Evolutionary conservation across 208 protist genomes (phyloP).

Genomic region (Acanthamoeba sp.): DNA sequence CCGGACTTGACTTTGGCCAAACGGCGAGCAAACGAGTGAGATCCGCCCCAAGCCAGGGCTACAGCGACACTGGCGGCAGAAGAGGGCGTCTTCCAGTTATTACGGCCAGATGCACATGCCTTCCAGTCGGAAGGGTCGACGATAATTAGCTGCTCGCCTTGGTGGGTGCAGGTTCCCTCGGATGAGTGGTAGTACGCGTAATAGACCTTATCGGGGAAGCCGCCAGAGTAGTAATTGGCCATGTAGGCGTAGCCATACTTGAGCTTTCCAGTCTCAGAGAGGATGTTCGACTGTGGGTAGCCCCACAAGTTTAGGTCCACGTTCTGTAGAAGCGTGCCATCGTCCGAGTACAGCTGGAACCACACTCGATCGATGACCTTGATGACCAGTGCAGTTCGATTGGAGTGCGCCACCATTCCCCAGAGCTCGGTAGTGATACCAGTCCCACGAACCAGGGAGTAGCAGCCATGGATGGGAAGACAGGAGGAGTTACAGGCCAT

Average conservation of each 20-base stretch:
- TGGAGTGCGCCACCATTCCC: background rate
- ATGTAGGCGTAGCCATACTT: background rate
- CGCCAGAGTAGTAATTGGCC: constrained; percentile 9
- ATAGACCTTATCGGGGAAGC: constrained; percentile 20
- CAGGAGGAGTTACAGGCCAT: background rate
- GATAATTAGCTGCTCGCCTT: constrained; percentile 26
- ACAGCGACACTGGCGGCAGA: background rate
- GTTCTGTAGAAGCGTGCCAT: background rate
- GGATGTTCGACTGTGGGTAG: constrained; percentile 23
- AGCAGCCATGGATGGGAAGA: background rate
- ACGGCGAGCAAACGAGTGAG: background rate
- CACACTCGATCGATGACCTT: background rate
- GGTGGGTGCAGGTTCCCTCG: background rate
- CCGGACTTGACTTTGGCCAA: background rate
- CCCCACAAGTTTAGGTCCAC: constrained; percentile 20
- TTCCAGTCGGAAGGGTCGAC: constrained; percentile 5
- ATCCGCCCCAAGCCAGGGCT: background rate
- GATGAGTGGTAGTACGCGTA: constrained; percentile 6
- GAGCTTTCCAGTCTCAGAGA: constrained; percentile 1
- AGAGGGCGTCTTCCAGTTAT: background rate
- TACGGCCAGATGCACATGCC: background rate
- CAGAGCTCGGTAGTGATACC: background rate
- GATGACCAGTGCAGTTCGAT: background rate
- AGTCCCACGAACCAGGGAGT: background rate
- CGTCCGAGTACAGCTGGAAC: constrained; percentile 29